phyloP scores from a whole-genome alignment of 75 land plant species.

The Cryptomeria japonica region DNA sequence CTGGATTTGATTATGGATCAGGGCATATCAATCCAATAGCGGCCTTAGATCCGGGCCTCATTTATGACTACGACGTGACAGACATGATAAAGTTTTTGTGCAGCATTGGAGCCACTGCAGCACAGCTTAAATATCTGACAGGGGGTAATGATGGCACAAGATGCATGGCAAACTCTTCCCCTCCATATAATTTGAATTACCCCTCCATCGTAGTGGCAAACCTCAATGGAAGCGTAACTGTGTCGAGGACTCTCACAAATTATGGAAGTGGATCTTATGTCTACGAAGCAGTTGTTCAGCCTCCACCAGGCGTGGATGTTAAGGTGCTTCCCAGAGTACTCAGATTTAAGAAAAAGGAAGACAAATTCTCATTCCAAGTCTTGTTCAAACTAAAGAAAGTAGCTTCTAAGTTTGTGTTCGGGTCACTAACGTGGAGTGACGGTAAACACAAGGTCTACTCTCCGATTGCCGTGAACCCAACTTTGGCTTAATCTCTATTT shows the following conservation, averaged over 20 bases:
- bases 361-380: slow-evolving; percentile 40
- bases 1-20: slow-evolving; percentile 43
- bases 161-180: slow-evolving; percentile 8
- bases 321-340: slow-evolving; percentile 38
- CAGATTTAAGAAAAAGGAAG: slow-evolving; percentile 27
- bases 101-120: slow-evolving; percentile 39
- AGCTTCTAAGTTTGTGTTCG: slow-evolving; percentile 46
- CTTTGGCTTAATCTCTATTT: neutral
- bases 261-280: slow-evolving; percentile 32
- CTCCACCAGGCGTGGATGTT: slow-evolving; percentile 47
- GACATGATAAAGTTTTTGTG: slow-evolving; percentile 51
- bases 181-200: slow-evolving; percentile 55
- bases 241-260: slow-evolving; percentile 53
- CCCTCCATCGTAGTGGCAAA: slow-evolving; percentile 55
- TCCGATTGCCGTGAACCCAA: slow-evolving; percentile 37
- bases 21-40: slow-evolving; percentile 26
- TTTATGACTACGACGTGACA: slow-evolving; percentile 38
- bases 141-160: slow-evolving; percentile 18
- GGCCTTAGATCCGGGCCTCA: slow-evolving; percentile 39
- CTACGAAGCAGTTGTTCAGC: slow-evolving; percentile 32
- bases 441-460: slow-evolving; percentile 43
- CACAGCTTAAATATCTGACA: slow-evolving; percentile 38
- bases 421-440: slow-evolving; percentile 52
- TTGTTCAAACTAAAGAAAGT: slow-evolving; percentile 22
- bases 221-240: slow-evolving; percentile 30